Evolutionary conservation across 257 asterid species (phyloP).

Genomic region (Rehmannia glutinosa): DNA sequence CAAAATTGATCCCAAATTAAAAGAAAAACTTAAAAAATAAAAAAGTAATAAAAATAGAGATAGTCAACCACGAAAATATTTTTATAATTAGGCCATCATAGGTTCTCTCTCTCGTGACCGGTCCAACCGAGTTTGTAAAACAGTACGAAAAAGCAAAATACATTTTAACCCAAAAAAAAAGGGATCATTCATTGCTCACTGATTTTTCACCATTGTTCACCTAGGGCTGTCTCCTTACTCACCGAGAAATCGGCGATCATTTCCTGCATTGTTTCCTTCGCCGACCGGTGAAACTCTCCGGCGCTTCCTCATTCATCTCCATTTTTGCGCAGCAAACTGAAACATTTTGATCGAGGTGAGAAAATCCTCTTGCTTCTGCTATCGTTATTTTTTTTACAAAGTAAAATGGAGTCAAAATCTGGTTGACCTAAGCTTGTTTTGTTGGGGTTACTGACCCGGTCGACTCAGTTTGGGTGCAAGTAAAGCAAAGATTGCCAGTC

Average conservation of each 20-base stretch:
- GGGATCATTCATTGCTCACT: no score
- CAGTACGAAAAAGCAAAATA: no score
- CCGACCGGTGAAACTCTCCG: not conserved
- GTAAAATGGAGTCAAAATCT: not conserved
- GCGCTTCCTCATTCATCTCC: not conserved
- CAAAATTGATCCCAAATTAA: no score
- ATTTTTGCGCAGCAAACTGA: not conserved
- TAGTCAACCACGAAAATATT: no score
- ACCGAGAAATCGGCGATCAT: not conserved
- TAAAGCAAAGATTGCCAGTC: not conserved
- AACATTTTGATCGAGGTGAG: not conserved
- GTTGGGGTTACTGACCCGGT: not conserved
- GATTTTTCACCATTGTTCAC: not conserved
- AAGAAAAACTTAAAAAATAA: no score
- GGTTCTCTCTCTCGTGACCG: no score
- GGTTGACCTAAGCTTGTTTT: not conserved
- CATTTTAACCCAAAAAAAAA: no score
- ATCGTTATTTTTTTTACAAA: not conserved
- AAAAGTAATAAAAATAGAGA: no score
- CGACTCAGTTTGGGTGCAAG: not conserved
- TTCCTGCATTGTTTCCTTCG: not conserved
- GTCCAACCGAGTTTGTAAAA: no score
- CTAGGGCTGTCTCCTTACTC: not conserved
- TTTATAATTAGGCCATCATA: no score
- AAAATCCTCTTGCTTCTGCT: not conserved